Base-by-base conservation (phyloP, 139 green algal genomes). In the Pleodorina starrii region DNA sequence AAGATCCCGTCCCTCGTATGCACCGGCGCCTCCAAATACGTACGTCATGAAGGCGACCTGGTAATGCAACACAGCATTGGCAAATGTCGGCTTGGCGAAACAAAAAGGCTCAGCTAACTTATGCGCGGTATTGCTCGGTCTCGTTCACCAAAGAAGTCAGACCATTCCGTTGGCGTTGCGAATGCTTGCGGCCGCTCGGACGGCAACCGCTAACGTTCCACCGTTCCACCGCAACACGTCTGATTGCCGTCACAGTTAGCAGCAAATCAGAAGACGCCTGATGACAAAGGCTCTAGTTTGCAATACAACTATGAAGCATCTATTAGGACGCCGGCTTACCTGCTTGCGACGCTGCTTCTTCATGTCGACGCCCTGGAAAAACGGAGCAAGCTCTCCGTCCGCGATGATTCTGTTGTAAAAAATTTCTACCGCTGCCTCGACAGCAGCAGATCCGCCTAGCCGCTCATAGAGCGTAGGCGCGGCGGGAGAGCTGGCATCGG, bases 21-120 rank as follows among this genome's bases (percentile, higher is more conserved):
- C 69, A 48, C 40, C 48, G 4, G 84, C 48, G 23, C 84, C 84
- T 36, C 84, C 84, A 42, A 89, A 89, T 3, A 89, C 72, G 51
- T 82, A 89, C 4, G 84, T 57, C 66, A 89, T 81, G 84, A 89
- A 89, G 23, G 72, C 48, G 17, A 59, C 69, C 84, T 89, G 51
- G 5, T 16, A n/a, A 25, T 1, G 35, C 9, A 25, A 14, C n/a
- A n/a, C n/a, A n/a, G n/a, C n/a, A n/a, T n/a, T n/a, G n/a, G n/a
- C n/a, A n/a, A n/a, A n/a, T n/a, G n/a, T n/a, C n/a, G n/a, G n/a
- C n/a, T n/a, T n/a, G n/a, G n/a, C n/a, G n/a, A n/a, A n/a, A n/a
- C n/a, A n/a, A n/a, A n/a, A n/a, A n/a, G n/a, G n/a, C n/a, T n/a
- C n/a, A n/a, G n/a, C n/a, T n/a, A n/a, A n/a, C n/a, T n/a, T n/a